Percentiles rank a stretch among this genome's conserved stretches.
Conservation (phyloP, 1,284 basidiomycete genomes). For the Naganishia liquefaciens region DNA sequence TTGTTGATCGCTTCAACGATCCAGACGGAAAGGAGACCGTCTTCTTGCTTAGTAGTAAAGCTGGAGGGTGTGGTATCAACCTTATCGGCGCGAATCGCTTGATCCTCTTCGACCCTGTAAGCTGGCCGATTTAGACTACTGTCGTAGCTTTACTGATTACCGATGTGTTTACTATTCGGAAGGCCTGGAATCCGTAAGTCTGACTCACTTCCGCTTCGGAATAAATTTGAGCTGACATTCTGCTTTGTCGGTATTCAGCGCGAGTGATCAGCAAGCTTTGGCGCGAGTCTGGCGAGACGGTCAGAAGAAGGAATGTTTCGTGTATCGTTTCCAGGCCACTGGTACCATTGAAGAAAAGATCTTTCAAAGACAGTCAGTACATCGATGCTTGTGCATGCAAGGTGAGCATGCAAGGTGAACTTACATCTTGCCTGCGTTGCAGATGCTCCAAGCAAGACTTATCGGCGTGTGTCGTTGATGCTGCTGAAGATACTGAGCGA, state of each 20-base stretch:
- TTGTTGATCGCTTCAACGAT: constrained; percentile 97
- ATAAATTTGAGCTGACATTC: background rate
- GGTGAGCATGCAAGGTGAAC: too few relatives aligned
- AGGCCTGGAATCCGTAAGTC: constrained; percentile 34
- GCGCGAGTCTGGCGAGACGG: constrained; percentile 99
- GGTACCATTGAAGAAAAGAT: constrained; percentile 99
- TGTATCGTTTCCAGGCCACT: constrained; percentile 96
- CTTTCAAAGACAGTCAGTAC: constrained; percentile 74
- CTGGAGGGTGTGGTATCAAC: constrained; percentile 97
- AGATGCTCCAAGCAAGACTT: constrained; percentile 90
- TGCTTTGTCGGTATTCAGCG: constrained; percentile 58
- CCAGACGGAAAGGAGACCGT: constrained; percentile 93
- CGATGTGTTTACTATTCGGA: background rate
- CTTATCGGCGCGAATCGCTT: constrained; percentile 95
- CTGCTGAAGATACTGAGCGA: constrained; percentile 91
- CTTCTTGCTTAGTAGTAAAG: constrained; percentile 93
- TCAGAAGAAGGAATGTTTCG: constrained; percentile 99
- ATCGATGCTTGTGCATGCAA: too few relatives aligned
- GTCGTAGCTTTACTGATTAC: background rate
- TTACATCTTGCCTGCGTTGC: constrained; percentile 37
- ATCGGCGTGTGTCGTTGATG: constrained; percentile 95
- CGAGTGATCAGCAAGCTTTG: constrained; percentile 95
- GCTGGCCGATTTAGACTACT: constrained; percentile 34
- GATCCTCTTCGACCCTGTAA: constrained; percentile 93
- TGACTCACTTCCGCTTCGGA: background rate